These are phyloP conservation scores for Penicilliopsis zonata DNA, from an alignment of 495 filamentous ascomycete species.

Conservation along the genomic window DNA sequence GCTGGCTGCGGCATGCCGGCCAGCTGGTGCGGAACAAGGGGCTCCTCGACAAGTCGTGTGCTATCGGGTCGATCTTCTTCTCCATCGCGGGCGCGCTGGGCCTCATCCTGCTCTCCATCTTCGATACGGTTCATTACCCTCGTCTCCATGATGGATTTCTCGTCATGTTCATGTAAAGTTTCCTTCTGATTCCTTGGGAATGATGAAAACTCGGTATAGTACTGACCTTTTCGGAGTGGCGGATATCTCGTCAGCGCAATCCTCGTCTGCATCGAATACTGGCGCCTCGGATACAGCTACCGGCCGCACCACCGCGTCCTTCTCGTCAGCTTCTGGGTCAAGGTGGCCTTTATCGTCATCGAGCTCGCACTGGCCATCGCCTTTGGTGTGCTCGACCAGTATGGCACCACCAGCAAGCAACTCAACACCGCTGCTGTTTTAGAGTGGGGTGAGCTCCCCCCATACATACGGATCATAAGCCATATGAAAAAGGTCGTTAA, in stretches of 20 bases:
- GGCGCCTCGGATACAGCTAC: constrained; percentile 67
- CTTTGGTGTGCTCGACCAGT: constrained; percentile 33
- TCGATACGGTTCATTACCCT: constrained; percentile 62
- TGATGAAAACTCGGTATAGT: too few relatives aligned
- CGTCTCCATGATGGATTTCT: constrained; percentile 66
- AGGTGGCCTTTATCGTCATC: constrained; percentile 66
- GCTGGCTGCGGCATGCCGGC: constrained; percentile 68
- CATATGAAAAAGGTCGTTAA: too few relatives aligned
- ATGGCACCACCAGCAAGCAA: constrained; percentile 19
- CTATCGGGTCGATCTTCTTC: constrained; percentile 55
- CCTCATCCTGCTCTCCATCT: constrained; percentile 70
- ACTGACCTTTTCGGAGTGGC: constrained; percentile 10
- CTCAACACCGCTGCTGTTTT: constrained; percentile 48
- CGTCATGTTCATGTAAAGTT: constrained; percentile 70
- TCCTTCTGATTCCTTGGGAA: too few relatives aligned
- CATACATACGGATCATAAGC: too few relatives aligned
- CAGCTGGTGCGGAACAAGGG: constrained; percentile 61
- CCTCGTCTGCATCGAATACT: constrained; percentile 80
- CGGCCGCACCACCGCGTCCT: constrained; percentile 56
- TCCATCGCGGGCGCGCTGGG: constrained; percentile 66
- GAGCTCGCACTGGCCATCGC: constrained; percentile 65
- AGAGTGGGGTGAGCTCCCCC: constrained; percentile 48
- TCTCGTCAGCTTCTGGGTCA: constrained; percentile 67
- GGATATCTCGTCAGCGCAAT: constrained; percentile 66
- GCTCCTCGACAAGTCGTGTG: constrained; percentile 54